Evolutionary conservation across 371 early-diverging fungal genomes (phyloP).

Genomic region (Mucor irregularis): DNA sequence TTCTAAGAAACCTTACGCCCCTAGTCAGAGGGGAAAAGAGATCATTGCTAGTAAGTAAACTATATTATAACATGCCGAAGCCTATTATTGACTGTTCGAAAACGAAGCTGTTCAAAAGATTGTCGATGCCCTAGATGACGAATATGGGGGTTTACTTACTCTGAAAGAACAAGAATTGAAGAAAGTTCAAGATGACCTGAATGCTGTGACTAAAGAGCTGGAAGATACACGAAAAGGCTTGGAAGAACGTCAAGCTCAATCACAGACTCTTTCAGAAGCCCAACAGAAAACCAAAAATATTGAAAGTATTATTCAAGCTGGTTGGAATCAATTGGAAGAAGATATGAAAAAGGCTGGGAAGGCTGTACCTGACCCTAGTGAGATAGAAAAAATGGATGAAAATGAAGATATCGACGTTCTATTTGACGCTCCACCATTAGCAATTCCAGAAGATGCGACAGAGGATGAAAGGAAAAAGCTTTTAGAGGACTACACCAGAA

Average conservation of each 20-base stretch:
- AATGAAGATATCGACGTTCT: constrained; percentile 28
- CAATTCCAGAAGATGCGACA: constrained; percentile 3
- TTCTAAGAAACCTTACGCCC: constrained; percentile 21
- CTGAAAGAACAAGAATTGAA: constrained; percentile 62
- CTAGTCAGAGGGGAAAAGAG: constrained; percentile 54
- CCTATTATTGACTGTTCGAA: too few species aligned
- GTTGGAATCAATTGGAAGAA: constrained; percentile 18
- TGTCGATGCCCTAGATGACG: constrained; percentile 68
- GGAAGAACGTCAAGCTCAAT: constrained; percentile 52
- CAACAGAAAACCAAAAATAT: constrained; percentile 52
- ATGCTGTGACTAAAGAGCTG: constrained; percentile 64
- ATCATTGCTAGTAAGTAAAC: constrained; percentile 52
- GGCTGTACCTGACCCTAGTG: constrained; percentile 3
- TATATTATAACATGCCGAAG: too few species aligned
- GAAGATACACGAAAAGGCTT: constrained; percentile 65
- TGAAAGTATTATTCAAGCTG: constrained; percentile 45
- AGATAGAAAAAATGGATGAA: constrained; percentile 21
- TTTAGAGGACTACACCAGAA: constrained; percentile 18
- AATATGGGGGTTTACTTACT: constrained; percentile 62
- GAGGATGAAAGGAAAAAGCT: constrained; percentile 17
- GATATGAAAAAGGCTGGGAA: constrained; percentile 17
- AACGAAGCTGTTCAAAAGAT: constrained; percentile 74
- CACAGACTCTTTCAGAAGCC: constrained; percentile 57
- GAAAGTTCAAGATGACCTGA: constrained; percentile 61
- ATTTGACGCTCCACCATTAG: constrained; percentile 11